These are phyloP conservation scores for Pisolithus orientalis DNA, from an alignment of 768 basidiomycete species.

Conservation along the genomic window DNA sequence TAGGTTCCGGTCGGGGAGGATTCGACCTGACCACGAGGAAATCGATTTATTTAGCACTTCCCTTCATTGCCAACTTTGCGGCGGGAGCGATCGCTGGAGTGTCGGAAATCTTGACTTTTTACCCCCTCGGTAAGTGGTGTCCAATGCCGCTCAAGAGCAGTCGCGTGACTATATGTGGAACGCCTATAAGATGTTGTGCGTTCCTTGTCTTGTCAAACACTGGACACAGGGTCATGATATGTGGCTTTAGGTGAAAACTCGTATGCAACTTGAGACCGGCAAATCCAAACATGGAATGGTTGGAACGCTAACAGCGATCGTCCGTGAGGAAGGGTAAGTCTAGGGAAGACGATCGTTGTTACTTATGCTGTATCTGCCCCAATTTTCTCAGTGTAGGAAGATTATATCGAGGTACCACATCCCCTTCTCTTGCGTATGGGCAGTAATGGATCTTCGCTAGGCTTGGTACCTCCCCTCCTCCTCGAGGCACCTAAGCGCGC, in stretches of 20 bases:
- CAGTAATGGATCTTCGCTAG: slow-evolving; percentile 27
- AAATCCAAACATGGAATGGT: slow-evolving; percentile 71
- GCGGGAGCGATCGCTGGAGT: slow-evolving; percentile 96
- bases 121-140: slow-evolving; percentile 71
- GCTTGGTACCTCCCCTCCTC: slow-evolving; percentile 91
- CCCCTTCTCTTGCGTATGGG: background rate
- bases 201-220: slow-evolving; percentile 11
- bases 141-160: background rate
- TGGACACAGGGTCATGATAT: background rate
- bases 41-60: slow-evolving; percentile 50
- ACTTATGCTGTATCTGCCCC: too few species aligned
- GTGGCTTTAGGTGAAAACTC: slow-evolving; percentile 79
- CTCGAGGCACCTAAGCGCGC: slow-evolving; percentile 98
- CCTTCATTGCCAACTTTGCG: slow-evolving; percentile 84
- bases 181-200: slow-evolving; percentile 71
- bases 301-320: slow-evolving; percentile 75
- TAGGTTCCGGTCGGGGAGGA: background rate
- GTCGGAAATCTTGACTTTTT: slow-evolving; percentile 78
- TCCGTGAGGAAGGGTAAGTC: slow-evolving; percentile 85
- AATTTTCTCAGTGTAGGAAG: slow-evolving; percentile 54
- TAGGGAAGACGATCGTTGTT: background rate
- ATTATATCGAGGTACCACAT: slow-evolving; percentile 71
- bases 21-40: slow-evolving; percentile 2
- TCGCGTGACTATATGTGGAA: slow-evolving; percentile 6
- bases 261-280: slow-evolving; percentile 94